Evolutionary conservation across 331 rosid genomes (phyloP).

Genomic region (Erythrophleum ivorense): DNA sequence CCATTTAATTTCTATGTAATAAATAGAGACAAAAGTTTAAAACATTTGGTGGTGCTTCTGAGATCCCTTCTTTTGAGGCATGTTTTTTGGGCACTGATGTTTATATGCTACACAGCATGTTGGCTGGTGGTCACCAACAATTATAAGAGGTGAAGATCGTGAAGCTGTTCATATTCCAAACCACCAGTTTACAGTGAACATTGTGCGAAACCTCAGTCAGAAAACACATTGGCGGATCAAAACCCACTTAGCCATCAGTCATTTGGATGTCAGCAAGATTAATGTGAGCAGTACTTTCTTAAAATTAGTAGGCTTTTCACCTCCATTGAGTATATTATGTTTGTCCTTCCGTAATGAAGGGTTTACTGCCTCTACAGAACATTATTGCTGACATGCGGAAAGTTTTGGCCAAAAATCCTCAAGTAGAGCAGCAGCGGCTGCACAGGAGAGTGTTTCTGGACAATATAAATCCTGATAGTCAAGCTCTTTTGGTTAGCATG

Average conservation of each 20-base stretch:
- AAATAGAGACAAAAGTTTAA: not conserved
- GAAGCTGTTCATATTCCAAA: constrained; percentile 12
- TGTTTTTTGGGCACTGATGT: not conserved
- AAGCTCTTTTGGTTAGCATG: constrained; percentile 87
- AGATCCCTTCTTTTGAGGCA: not conserved
- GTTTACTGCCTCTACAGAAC: constrained; percentile 52
- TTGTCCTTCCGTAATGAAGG: not conserved
- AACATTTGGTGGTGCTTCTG: not conserved
- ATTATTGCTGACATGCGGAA: constrained; percentile 98
- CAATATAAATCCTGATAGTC: constrained; percentile 79
- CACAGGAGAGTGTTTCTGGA: constrained; percentile 96
- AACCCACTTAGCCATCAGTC: not conserved
- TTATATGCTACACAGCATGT: not conserved
- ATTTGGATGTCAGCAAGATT: constrained; percentile 5
- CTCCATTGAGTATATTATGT: not conserved
- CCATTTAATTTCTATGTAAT: not conserved
- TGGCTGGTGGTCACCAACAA: constrained; percentile 21
- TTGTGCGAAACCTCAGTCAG: constrained; percentile 11
- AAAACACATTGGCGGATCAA: constrained; percentile 16
- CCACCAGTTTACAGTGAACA: constrained; percentile 8
- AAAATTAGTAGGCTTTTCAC: not conserved
- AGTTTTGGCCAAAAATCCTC: constrained; percentile 95
- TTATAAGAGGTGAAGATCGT: constrained; percentile 5
- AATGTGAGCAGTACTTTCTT: not conserved
- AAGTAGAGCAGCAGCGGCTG: constrained; percentile 93